phyloP scores from a whole-genome alignment of 352 stramenopile genomes.

The Phytopythium vexans region DNA sequence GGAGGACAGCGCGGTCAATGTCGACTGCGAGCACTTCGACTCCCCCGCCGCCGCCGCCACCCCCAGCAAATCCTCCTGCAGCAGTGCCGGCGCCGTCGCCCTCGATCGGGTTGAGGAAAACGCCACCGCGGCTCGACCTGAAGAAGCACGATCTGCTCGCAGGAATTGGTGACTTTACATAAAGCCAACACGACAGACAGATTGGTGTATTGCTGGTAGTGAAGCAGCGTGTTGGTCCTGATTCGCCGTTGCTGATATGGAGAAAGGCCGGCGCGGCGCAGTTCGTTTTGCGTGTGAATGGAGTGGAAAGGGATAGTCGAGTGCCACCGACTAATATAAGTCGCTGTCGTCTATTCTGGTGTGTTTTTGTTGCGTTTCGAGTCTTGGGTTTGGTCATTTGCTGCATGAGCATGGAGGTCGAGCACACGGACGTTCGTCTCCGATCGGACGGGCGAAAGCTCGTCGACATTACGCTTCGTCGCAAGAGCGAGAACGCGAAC shows the following conservation, averaged over 20 bases:
- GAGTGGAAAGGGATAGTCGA: too few relatives aligned
- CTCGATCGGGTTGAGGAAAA: slow-evolving; percentile 4
- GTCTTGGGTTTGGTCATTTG: too few relatives aligned
- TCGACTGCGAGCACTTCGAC: background rate
- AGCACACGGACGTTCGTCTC: slow-evolving; percentile 37
- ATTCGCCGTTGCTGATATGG: too few relatives aligned
- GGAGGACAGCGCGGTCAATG: slow-evolving; percentile 4
- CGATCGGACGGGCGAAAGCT: slow-evolving; percentile 45
- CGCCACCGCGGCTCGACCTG: background rate
- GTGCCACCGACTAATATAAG: too few relatives aligned
- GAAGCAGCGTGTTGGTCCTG: too few relatives aligned
- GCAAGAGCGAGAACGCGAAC: slow-evolving; percentile 9
- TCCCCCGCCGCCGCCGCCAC: background rate
- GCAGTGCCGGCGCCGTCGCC: slow-evolving; percentile 1
- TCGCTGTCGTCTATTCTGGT: too few relatives aligned
- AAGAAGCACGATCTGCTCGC: slow-evolving; percentile 48
- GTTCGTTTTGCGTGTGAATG: too few relatives aligned
- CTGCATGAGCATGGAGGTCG: slow-evolving; percentile 37
- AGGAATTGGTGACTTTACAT: slow-evolving; percentile 39
- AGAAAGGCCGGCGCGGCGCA: too few relatives aligned
- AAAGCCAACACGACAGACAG: slow-evolving; percentile 12
- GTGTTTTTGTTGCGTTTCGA: too few relatives aligned
- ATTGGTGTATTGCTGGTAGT: too few relatives aligned
- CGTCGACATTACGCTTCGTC: slow-evolving; percentile 51
- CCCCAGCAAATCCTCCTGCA: background rate